These are phyloP conservation scores for Rhododendron simsii DNA, from an alignment of 148 eudicot species.

Conservation along the genomic window DNA sequence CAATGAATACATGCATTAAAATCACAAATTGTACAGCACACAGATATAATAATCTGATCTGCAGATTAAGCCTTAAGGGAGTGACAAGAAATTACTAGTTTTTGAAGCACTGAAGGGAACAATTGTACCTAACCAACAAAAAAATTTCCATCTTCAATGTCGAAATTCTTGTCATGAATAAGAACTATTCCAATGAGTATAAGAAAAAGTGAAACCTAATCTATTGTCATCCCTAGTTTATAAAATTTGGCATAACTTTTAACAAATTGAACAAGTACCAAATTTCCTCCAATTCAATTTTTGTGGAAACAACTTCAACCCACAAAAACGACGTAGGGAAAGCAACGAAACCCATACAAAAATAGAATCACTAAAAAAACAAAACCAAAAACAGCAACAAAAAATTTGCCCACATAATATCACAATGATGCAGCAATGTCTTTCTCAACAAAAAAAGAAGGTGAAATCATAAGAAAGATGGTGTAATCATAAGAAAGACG, in stretches of 20 bases:
- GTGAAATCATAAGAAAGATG: background rate
- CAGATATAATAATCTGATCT: background rate
- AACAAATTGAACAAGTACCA: background rate
- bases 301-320: background rate
- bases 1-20: background rate
- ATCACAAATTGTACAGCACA: background rate
- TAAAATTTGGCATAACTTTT: background rate
- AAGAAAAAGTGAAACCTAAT: slow-evolving; percentile 1
- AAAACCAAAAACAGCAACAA: background rate
- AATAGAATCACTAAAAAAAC: background rate
- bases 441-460: background rate
- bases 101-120: background rate
- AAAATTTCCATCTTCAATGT: background rate
- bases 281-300: background rate
- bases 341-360: background rate
- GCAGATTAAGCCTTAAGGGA: background rate
- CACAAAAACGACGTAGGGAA: background rate
- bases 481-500: background rate
- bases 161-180: background rate
- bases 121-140: background rate
- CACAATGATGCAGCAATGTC: background rate
- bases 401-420: background rate
- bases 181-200: slow-evolving; percentile 2
- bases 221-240: background rate
- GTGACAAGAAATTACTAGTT: background rate